A percentile compares a stretch with the other conserved stretches of the same genome.
Evolutionary conservation across 1,284 basidiomycete genomes (phyloP).

Genomic region (Ceratobasidium papillatum): DNA sequence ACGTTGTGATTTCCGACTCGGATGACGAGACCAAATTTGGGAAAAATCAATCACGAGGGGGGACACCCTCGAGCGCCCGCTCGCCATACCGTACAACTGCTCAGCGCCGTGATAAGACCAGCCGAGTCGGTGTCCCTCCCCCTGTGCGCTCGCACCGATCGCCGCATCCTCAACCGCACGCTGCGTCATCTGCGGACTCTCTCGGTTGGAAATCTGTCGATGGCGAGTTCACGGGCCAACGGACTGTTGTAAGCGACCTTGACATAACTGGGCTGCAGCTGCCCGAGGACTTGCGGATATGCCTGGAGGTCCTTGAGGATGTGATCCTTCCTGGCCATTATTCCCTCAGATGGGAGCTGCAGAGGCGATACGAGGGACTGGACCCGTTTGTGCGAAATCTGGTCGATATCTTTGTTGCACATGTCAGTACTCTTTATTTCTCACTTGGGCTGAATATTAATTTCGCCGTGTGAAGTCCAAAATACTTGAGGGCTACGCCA

Average conservation of each 20-base stretch:
- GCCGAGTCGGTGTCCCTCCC: constrained; percentile 64
- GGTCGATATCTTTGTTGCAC: constrained; percentile 91
- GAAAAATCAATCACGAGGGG: not conserved
- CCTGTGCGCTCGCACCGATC: constrained; percentile 82
- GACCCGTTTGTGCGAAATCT: constrained; percentile 90
- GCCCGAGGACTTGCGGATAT: constrained; percentile 85
- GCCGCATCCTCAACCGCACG: constrained; percentile 71
- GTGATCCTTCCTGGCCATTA: constrained; percentile 89
- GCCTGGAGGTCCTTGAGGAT: constrained; percentile 83
- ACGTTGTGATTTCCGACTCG: constrained; percentile 71
- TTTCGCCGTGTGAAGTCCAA: constrained; percentile 70
- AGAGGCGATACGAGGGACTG: constrained; percentile 90
- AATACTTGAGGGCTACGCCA: constrained; percentile 90
- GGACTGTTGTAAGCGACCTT: constrained; percentile 52
- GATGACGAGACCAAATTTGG: constrained; percentile 61
- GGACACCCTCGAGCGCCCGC: constrained; percentile 49
- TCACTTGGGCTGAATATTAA: constrained; percentile 36
- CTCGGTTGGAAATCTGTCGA: constrained; percentile 68
- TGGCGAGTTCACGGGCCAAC: constrained; percentile 58
- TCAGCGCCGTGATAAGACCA: constrained; percentile 21
- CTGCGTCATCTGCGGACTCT: constrained; percentile 67
- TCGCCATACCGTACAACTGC: constrained; percentile 74
- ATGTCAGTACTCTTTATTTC: constrained; percentile 64
- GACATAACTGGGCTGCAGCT: constrained; percentile 72
- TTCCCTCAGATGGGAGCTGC: constrained; percentile 79